These are phyloP conservation scores for Lactarius akahatsu DNA, from an alignment of 768 basidiomycete genomes.

Conservation along the genomic window DNA sequence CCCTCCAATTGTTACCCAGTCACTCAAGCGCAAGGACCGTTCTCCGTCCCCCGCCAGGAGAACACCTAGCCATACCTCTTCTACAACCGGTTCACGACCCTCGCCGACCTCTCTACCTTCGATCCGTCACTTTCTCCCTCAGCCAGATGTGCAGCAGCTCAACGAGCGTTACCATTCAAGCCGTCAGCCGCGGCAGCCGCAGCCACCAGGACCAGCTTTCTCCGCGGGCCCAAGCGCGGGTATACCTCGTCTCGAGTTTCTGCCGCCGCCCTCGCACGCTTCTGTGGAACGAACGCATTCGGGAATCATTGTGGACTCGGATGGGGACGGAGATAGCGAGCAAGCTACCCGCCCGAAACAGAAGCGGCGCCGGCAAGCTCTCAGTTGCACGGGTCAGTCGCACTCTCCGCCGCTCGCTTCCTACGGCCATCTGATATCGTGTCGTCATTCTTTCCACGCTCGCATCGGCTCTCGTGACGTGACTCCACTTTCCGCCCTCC, in stretches of 20 bases:
- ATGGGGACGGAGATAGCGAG: slow-evolving; percentile 45
- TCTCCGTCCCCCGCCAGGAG: slow-evolving; percentile 24
- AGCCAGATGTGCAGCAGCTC: slow-evolving; percentile 23
- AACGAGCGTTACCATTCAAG: slow-evolving; percentile 24
- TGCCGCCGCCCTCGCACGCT: slow-evolving; percentile 22
- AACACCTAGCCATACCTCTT: slow-evolving; percentile 15
- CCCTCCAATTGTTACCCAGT: slow-evolving; percentile 23
- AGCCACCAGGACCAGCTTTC: slow-evolving; percentile 9
- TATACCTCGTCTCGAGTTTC: slow-evolving; percentile 27
- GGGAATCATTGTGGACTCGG: slow-evolving; percentile 51
- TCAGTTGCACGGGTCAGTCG: slow-evolving; percentile 78
- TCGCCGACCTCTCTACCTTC: slow-evolving; percentile 29
- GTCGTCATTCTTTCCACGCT: slow-evolving; percentile 24
- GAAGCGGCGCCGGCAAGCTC: slow-evolving; percentile 76
- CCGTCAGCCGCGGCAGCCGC: slow-evolving; percentile 4
- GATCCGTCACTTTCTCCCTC: slow-evolving; percentile 29
- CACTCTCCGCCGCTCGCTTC: slow-evolving; percentile 27
- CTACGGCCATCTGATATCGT: slow-evolving; percentile 32
- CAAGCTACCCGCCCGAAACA: slow-evolving; percentile 68
- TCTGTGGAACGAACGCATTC: slow-evolving; percentile 32
- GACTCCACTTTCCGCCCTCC: slow-evolving; percentile 33
- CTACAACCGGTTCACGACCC: slow-evolving; percentile 15
- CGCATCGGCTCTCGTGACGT: slow-evolving; percentile 30
- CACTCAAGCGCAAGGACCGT: slow-evolving; percentile 30
- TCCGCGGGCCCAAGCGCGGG: slow-evolving; percentile 27